Base-by-base conservation (phyloP, 257 asterid species). In the Lavandula angustifolia region DNA sequence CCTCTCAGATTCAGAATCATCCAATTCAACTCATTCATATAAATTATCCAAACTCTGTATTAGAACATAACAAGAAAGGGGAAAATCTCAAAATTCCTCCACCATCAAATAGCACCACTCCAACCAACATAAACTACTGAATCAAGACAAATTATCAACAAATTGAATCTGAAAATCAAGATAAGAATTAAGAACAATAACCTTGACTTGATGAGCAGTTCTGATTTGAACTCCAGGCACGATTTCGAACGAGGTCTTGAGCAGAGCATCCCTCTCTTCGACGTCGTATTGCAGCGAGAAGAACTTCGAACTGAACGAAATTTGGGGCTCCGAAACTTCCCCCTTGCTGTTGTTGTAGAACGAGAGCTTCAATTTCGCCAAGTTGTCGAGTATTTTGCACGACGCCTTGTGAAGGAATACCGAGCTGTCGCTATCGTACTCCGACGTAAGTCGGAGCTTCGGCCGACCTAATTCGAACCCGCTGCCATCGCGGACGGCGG, bases 391-490 rank as follows among this genome's bases (percentile, higher is more conserved):
- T 38, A 92, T 59, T 74, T 80, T 92, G 79, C 96, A 89, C 29
- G 96, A 92, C 51, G 78, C 69, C 73, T 84, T 87, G 81, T 92
- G 81, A 64, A 85, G 69, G 82, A 92, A 89, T 6, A 80, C 75
- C 18, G 97, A 74, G 78, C 78, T 78, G 7, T 92, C 98, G 32
- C 98, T 92, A 83, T 92, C 97, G 71, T 87, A 92, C 80, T 89
- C 96, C 11, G 97, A 65, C 4, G 97, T 87, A 55, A 92, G 88
- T 42, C 98, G 85, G 61, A 92, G 52, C 73, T 78, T 87, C 49
- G 98, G 98, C 70, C 95, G 79, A 17, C 69, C 68, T 35, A 73
- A 10, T 42, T 17, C 65, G 12, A 82, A 47, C 7, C 73, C 77
- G 44, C 77, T 60, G 33, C 71, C 73, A 31, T 62, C 77, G 1